Evolutionary conservation across 2,329 filamentous ascomycete genomes (phyloP), one percentile per base, ranked within the genome.

Genomic region (Fusarium cyanostomum): DNA sequence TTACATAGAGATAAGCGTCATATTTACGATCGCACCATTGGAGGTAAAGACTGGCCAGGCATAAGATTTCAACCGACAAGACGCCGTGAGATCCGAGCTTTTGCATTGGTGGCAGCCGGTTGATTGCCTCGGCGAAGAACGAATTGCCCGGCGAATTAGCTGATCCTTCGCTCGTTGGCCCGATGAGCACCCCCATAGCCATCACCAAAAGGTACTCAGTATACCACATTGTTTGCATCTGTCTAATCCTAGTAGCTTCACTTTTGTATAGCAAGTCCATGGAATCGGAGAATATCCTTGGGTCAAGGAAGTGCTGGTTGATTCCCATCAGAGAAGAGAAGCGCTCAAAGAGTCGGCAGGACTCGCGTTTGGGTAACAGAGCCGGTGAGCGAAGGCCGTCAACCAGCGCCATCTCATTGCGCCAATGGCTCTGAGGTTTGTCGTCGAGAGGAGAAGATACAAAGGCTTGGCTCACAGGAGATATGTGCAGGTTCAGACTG

Each of bases 291-390:
- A 73, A 73, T 0, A 51, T 59, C 15, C 70, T 59, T n/a, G 69
- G 62, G 38, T 73, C 71, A 8, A 73, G 41, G 26, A 72, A 73
- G 42, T 73, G 71, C 12, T 73, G 71, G n/a, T 68, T 72, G 3
- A 67, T 54, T 2, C 71, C 69, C 45, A 73, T 63, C 3, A 70
- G 44, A 3, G 69, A 69, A 18, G 64, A 53, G 34, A 73, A 73
- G 0, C 64, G 35, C 28, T 70, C 60, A 11, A 73, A 66, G 0
- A 72, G 43, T 5, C 65, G 45, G 24, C 62, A 53, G 0, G 71
- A 70, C 41, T 69, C 62, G 5, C 52, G 49, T 27, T 68, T 67
- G 1, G 62, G 54, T 7, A 64, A 24, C 5, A 68, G 39, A 9
- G 30, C 34, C 7, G 60, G 63, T 2, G 56, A 26, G 7, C 62